Evolutionary conservation across 306 rosid species (phyloP), one percentile per base, ranked within the genome.

Genomic region (Castanea crenata): DNA sequence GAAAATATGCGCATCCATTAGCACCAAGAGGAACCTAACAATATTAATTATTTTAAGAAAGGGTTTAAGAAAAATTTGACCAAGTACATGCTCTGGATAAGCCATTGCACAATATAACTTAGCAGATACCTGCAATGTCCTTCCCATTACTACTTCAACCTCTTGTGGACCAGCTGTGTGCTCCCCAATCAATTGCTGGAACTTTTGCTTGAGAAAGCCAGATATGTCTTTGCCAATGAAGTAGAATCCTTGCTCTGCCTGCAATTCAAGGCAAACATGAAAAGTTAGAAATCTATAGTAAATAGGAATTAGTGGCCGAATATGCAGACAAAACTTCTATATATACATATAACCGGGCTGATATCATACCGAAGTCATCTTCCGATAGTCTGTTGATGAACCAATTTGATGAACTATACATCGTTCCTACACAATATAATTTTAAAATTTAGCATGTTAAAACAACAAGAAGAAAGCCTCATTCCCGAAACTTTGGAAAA

Each of bases 111-210:
- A 71, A 64, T 49, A 61, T 18, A 83, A 55, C 27, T 68, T 71
- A 71, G 69, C 57, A 83, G 84, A 69, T 83, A 94, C 98, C 44
- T 83, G 87, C 54, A 95, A 86, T 34, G 54, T 90, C 85, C 99
- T 91, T 86, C 99, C 99, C 99, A 95, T 95, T 51, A 87, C 88
- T 78, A 95, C 92, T 87, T 92, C 97, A 80, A 91, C 99, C 80
- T 87, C 94, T 80, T 87, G 91, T 73, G 92, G 94, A 74, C 74
- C 34, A 75, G 98, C 86, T 41, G 80, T 82, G 14, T 58, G 78
- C 65, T 86, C 86, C 74, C 96, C 99, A 74, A 95, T 80, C 81
- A 95, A 79, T 76, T 89, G 83, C 82, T 87, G 92, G 79, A 95
- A 95, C 80, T 76, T 89, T 74, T 92, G 79, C 88, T 74, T 84